phyloP scores from a whole-genome alignment of 306 rosid genomes.

The Quercus bicolor region DNA sequence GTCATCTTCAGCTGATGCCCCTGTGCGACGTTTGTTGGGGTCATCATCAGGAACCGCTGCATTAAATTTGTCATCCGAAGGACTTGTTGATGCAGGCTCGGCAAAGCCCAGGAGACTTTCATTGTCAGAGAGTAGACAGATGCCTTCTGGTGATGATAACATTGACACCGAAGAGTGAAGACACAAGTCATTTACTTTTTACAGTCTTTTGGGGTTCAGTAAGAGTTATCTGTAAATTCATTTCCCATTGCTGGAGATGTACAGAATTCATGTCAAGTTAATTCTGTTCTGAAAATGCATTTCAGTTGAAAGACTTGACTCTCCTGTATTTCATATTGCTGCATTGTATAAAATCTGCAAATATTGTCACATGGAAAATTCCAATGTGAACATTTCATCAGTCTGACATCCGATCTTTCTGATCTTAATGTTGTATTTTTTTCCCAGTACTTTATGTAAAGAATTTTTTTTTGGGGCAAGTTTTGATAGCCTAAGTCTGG shows the following conservation, averaged over 20 bases:
- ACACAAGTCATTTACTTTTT: slow-evolving; percentile 44
- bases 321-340: slow-evolving; percentile 61
- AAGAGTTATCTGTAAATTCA: slow-evolving; percentile 79
- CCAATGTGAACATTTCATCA: slow-evolving; percentile 73
- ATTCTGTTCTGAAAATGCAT: slow-evolving; percentile 51
- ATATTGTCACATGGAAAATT: slow-evolving; percentile 68
- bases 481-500: slow-evolving; percentile 33
- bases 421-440: slow-evolving; percentile 22
- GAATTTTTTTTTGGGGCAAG: slow-evolving; percentile 28
- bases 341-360: slow-evolving; percentile 76
- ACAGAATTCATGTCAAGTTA: slow-evolving; percentile 62
- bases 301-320: slow-evolving; percentile 55
- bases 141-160: slow-evolving; percentile 68
- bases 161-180: slow-evolving; percentile 73
- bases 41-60: slow-evolving; percentile 73
- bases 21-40: slow-evolving; percentile 67
- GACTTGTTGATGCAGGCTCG: slow-evolving; percentile 71
- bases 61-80: slow-evolving; percentile 77
- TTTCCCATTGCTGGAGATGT: slow-evolving; percentile 77
- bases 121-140: slow-evolving; percentile 72
- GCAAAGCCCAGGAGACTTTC: slow-evolving; percentile 72
- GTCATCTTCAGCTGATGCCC: slow-evolving; percentile 58
- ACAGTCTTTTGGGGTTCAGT: slow-evolving; percentile 60
- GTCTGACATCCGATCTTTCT: slow-evolving; percentile 40
- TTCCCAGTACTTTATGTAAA: slow-evolving; percentile 32